Evolutionary conservation across 805 yeast genomes (phyloP).

Genomic region (Candida silvatica): DNA sequence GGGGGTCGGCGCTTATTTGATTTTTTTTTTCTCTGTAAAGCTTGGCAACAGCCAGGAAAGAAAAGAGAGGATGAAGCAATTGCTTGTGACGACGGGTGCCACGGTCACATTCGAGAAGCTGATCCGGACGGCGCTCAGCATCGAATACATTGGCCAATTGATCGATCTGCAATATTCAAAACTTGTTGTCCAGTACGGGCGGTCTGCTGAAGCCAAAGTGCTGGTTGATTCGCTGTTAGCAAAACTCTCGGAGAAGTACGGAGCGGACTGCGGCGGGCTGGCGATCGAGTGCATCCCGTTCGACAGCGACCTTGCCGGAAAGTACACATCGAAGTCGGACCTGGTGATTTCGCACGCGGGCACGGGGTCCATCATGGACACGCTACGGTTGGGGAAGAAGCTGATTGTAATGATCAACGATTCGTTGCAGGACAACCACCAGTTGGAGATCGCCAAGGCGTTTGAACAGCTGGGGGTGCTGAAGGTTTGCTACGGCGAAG

Average conservation of each 20-base stretch:
- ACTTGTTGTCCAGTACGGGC: conserved; percentile 56
- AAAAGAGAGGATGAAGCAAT: conserved; percentile 10
- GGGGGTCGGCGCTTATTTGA: too few relatives aligned
- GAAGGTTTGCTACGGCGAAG: conserved; percentile 10
- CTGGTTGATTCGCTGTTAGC: conserved; percentile 6
- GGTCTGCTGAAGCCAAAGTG: conserved; percentile 7
- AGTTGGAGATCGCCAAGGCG: conserved; percentile 62
- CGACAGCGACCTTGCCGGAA: conserved; percentile 29
- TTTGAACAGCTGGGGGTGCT: conserved; percentile 29
- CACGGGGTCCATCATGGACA: conserved; percentile 86
- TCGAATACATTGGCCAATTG: conserved; percentile 28
- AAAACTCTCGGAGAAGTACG: conserved; percentile 1
- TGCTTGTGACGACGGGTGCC: conserved; percentile 80
- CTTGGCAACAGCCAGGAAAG: background rate
- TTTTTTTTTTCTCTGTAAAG: background rate
- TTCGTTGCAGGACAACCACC: conserved; percentile 81
- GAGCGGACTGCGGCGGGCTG: conserved; percentile 10
- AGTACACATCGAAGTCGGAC: conserved; percentile 36
- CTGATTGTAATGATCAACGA: conserved; percentile 67
- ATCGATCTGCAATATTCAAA: conserved; percentile 27
- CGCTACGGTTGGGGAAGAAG: conserved; percentile 45
- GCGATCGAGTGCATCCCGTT: conserved; percentile 38
- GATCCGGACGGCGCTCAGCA: conserved; percentile 33
- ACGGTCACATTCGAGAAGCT: conserved; percentile 72
- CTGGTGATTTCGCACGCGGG: conserved; percentile 83